Evolutionary conservation across 257 asterid genomes (phyloP), one percentile per base, ranked within the genome.

Genomic region (Striga asiatica): DNA sequence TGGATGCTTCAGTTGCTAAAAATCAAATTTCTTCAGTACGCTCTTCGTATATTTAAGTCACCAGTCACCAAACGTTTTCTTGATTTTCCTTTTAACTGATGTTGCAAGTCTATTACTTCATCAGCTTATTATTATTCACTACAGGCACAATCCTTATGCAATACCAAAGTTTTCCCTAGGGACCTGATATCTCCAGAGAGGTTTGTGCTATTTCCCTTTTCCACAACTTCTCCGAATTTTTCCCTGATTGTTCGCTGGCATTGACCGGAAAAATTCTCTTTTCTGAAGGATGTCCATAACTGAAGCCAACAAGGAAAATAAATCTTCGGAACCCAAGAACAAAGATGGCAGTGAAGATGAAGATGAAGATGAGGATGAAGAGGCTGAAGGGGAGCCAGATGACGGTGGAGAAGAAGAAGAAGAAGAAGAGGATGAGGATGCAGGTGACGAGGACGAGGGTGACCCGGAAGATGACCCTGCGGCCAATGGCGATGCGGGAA

Each of bases 261-360:
- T 18, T 65, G 34, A 65, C 28, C 42, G 14, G 18, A 5, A 20
- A 5, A 13, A 42, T 28, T 12, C 3, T 65, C 13, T 17, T 42
- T 41, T 41, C n/a, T 66, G 52, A 56, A 73, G 78, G 69, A 16
- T 64, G 39, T 27, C 13, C 18, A 46, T 64, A 8, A 32, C 54
- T 42, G 62, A 56, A 23, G 35, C n/a, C 10, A 13, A 11, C 25
- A 51, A 0, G 53, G 72, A 68, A 71, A 68, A 67, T 52, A 60
- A 54, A 49, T 29, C 68, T 16, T n/a, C n/a, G n/a, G 78, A 67
- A 42, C 60, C 66, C 0, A 72, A 68, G 64, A 60, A 39, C 35
- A 54, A 64, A 55, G 78, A 73, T 56, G 75, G 50, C 27, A 50
- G 66, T 1, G 76, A 57, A 24, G 62, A 66, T n/a, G 68, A 31